Conservation (phyloP, 306 rosid species). For the Dalbergia cultrata region DNA sequence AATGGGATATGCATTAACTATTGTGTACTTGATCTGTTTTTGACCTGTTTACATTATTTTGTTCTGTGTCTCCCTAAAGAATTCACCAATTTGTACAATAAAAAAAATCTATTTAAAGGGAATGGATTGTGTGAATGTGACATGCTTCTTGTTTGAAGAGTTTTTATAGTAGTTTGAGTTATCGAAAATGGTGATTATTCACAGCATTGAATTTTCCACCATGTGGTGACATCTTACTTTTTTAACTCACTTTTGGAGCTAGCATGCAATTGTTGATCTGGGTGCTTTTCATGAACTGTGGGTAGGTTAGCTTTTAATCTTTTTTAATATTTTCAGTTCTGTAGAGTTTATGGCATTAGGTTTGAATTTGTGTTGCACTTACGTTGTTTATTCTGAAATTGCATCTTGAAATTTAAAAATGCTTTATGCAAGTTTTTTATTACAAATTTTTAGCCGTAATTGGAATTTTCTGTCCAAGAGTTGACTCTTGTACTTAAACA, state of each 20-base stretch:
- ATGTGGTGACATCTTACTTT: background rate
- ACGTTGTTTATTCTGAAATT: conserved; percentile 12
- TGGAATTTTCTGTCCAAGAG: background rate
- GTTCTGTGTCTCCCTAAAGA: background rate
- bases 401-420: conserved; percentile 2
- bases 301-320: background rate
- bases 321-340: background rate
- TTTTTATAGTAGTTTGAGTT: conserved; percentile 12
- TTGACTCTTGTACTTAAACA: background rate
- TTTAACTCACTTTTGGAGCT: background rate
- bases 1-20: conserved; percentile 22
- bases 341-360: background rate
- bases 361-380: conserved; percentile 10
- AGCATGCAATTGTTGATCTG: background rate
- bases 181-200: conserved; percentile 20
- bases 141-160: conserved; percentile 21
- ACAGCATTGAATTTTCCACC: conserved; percentile 7
- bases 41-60: conserved; percentile 27
- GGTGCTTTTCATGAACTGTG: conserved; percentile 1
- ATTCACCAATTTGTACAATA: conserved; percentile 22
- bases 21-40: conserved; percentile 39
- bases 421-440: background rate
- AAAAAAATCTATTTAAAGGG: conserved; percentile 12
- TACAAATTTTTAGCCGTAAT: background rate
- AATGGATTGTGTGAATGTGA: conserved; percentile 14